Conservation (phyloP, 352 stramenopile species). For the Thraustochytrium sp. region DNA sequence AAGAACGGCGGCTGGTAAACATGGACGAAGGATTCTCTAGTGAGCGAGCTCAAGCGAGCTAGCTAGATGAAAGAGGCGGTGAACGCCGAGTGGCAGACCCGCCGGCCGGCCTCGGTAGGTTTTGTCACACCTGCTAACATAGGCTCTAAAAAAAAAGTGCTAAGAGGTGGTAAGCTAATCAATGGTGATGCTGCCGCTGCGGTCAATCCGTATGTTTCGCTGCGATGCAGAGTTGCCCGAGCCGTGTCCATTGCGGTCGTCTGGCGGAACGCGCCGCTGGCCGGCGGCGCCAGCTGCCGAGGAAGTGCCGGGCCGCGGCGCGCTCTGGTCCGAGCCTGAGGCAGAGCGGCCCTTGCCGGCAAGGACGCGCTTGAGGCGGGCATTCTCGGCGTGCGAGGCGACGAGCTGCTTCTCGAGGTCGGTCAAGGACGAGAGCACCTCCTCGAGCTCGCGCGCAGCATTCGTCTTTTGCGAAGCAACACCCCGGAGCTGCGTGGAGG, state of each 20-base stretch:
- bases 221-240: not conserved
- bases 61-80: too few relatives aligned
- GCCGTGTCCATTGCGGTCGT: not conserved
- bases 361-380: slow-evolving; percentile 7
- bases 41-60: too few relatives aligned
- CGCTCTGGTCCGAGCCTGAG: not conserved
- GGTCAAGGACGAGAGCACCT: not conserved
- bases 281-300: too few relatives aligned
- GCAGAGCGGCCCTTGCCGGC: not conserved
- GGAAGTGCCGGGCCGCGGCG: too few relatives aligned
- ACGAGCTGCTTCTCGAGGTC: slow-evolving; percentile 38
- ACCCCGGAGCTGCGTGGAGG: slow-evolving; percentile 12
- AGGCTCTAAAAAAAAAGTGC: too few relatives aligned
- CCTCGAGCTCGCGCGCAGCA: not conserved
- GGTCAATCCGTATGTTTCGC: slow-evolving; percentile 1
- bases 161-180: too few relatives aligned
- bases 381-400: slow-evolving; percentile 23
- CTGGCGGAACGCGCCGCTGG: too few relatives aligned
- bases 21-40: too few relatives aligned
- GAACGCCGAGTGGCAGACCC: too few relatives aligned
- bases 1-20: slow-evolving; percentile 24
- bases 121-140: too few relatives aligned
- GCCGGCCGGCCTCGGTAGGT: too few relatives aligned
- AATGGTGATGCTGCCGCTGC: not conserved
- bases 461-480: slow-evolving; percentile 37